These are phyloP conservation scores for Ophiognomonia clavigignenti-juglandacearum DNA, from an alignment of 2,329 filamentous ascomycete species.

Conservation along the genomic window DNA sequence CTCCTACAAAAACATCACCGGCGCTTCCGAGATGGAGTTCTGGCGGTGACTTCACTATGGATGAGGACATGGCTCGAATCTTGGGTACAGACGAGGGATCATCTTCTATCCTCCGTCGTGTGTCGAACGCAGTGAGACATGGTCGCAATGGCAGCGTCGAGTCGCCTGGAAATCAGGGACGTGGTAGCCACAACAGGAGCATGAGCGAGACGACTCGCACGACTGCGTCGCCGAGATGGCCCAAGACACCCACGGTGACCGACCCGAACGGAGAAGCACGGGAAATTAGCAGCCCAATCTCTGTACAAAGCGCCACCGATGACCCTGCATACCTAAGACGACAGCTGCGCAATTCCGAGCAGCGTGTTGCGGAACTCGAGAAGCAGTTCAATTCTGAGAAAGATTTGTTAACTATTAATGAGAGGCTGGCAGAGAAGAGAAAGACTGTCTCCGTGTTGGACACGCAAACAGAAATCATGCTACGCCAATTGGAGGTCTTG, in stretches of 20 bases:
- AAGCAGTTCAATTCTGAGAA: conserved; percentile 66
- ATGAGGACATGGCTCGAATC: conserved; percentile 91
- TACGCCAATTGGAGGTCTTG: conserved; percentile 83
- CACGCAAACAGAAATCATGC: conserved; percentile 91
- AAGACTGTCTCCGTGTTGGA: conserved; percentile 94
- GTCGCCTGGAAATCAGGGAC: conserved; percentile 35
- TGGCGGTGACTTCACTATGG: conserved; percentile 86
- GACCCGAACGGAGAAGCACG: conserved; percentile 43
- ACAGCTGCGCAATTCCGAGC: conserved; percentile 75
- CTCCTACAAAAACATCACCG: conserved; percentile 51
- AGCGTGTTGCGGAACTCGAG: conserved; percentile 81
- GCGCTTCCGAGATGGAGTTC: conserved; percentile 70
- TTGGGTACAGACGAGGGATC: conserved; percentile 71
- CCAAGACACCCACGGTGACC: conserved; percentile 60
- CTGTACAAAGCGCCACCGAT: conserved; percentile 54
- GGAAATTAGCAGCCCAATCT: conserved; percentile 69
- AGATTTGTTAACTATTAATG: conserved; percentile 72
- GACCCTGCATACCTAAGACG: conserved; percentile 65
- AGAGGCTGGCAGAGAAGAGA: conserved; percentile 83
- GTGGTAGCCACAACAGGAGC: conserved; percentile 52
- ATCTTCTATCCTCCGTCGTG: conserved; percentile 76
- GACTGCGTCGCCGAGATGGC: conserved; percentile 64
- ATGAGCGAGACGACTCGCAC: conserved; percentile 63
- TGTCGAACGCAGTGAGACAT: conserved; percentile 92
- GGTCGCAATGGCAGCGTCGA: conserved; percentile 82